These are phyloP conservation scores for Abrus pulchellus DNA, from an alignment of 306 rosid species.

Conservation along the genomic window DNA sequence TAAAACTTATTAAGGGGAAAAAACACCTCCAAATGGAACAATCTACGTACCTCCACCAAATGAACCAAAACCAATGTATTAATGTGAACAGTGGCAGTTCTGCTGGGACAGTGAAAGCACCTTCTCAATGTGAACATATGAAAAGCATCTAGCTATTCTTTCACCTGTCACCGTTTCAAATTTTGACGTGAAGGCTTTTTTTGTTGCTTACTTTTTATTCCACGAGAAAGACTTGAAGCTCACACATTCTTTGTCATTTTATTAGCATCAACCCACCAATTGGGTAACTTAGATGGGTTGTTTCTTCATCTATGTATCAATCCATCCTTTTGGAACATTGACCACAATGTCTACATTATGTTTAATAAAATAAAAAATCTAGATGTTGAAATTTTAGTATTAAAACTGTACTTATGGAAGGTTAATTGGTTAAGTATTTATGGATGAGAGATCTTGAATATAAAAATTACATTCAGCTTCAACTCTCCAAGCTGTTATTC, in stretches of 20 bases:
- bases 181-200: conserved; percentile 20
- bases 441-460: neutral
- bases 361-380: neutral
- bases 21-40: too few species aligned
- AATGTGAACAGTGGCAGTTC: neutral
- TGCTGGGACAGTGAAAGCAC: neutral
- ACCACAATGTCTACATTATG: conserved; percentile 19
- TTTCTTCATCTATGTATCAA: conserved; percentile 22
- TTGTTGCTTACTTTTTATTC: neutral
- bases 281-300: neutral
- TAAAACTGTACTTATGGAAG: neutral
- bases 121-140: neutral
- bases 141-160: neutral
- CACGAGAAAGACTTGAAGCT: conserved; percentile 8
- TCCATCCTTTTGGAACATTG: conserved; percentile 23
- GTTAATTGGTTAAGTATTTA: neutral
- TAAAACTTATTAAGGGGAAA: too few species aligned
- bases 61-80: neutral
- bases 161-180: conserved; percentile 16
- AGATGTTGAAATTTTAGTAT: neutral
- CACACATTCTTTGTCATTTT: conserved; percentile 1
- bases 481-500: neutral
- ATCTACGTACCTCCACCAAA: too few species aligned
- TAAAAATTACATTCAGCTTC: neutral
- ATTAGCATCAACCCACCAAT: conserved; percentile 5